phyloP scores from a whole-genome alignment of 1,139 yeast species.

The Nakaseomyces uthaithaninus region DNA sequence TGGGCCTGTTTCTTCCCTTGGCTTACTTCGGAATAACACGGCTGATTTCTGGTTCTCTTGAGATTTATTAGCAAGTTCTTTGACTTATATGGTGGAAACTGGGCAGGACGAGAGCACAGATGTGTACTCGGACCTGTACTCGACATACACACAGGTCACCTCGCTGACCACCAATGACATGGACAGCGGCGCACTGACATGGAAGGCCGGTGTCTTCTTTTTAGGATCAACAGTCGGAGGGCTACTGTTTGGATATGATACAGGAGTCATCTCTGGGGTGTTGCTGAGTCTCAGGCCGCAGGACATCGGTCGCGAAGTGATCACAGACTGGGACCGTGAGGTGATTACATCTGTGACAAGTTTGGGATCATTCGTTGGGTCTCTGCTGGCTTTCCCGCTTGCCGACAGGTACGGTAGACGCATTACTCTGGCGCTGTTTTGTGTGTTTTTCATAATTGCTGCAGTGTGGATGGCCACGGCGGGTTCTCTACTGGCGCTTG shows the following conservation, averaged over 20 bases:
- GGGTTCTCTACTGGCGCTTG: slow-evolving; percentile 25
- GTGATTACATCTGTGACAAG: slow-evolving; percentile 39
- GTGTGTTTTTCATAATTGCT: slow-evolving; percentile 34
- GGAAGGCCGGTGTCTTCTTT: slow-evolving; percentile 17
- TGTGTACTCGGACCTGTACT: slow-evolving; percentile 27
- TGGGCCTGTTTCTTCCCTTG: no score
- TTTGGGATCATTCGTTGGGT: slow-evolving; percentile 38
- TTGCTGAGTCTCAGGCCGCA: slow-evolving; percentile 33
- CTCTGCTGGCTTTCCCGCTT: slow-evolving; percentile 33
- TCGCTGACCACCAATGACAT: slow-evolving; percentile 24
- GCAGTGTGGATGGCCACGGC: slow-evolving; percentile 35
- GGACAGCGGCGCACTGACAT: slow-evolving; percentile 16
- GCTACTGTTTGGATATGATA: slow-evolving; percentile 38
- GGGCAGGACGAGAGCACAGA: slow-evolving; percentile 18
- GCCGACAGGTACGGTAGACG: slow-evolving; percentile 36
- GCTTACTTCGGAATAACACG: no score
- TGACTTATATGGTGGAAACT: not conserved
- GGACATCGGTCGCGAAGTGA: slow-evolving; percentile 25
- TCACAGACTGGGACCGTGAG: slow-evolving; percentile 34
- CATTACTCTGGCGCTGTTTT: slow-evolving; percentile 33
- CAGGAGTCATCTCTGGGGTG: slow-evolving; percentile 39
- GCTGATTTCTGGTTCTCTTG: no score
- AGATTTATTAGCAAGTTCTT: not conserved
- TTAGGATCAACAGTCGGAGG: slow-evolving; percentile 36
- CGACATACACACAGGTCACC: slow-evolving; percentile 26